Conservation (phyloP, 768 basidiomycete species). For the Phanerodontia chrysosporium region DNA sequence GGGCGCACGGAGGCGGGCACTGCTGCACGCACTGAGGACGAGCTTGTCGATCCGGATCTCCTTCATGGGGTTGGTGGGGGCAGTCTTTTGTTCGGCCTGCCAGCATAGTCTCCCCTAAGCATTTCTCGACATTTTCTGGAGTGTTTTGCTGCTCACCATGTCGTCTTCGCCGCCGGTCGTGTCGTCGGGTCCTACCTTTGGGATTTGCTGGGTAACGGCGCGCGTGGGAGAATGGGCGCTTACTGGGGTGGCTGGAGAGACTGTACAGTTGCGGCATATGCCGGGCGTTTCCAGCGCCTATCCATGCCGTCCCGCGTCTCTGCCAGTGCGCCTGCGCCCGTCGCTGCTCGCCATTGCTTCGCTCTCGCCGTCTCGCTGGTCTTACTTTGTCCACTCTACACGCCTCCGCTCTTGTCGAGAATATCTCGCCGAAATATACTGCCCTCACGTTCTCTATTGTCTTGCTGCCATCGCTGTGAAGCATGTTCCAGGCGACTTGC, state of each 20-base stretch:
- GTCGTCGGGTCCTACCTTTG: conserved; percentile 18
- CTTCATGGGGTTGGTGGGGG: conserved; percentile 91
- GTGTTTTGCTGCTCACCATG: conserved; percentile 12
- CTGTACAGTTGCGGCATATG: conserved; percentile 3
- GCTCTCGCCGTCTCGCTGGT: neutral
- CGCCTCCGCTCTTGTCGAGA: neutral
- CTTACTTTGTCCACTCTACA: too few species aligned
- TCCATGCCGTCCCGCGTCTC: neutral
- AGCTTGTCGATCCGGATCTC: conserved; percentile 98
- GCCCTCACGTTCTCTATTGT: neutral
- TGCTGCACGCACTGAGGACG: conserved; percentile 92
- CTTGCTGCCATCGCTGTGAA: neutral
- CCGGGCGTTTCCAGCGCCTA: neutral
- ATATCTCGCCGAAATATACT: neutral
- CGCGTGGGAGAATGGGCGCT: conserved; percentile 1
- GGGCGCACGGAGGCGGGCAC: neutral
- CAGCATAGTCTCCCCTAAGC: conserved; percentile 9
- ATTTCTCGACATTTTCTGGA: neutral
- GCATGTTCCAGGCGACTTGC: too few species aligned
- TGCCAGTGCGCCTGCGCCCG: neutral
- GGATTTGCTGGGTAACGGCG: conserved; percentile 2
- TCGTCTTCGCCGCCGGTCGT: conserved; percentile 15
- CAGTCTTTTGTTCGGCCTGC: conserved; percentile 84
- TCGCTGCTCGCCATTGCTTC: neutral
- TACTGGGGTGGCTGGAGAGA: neutral